Base-by-base conservation (phyloP, 345 rosid species). In the Populus simonii region DNA sequence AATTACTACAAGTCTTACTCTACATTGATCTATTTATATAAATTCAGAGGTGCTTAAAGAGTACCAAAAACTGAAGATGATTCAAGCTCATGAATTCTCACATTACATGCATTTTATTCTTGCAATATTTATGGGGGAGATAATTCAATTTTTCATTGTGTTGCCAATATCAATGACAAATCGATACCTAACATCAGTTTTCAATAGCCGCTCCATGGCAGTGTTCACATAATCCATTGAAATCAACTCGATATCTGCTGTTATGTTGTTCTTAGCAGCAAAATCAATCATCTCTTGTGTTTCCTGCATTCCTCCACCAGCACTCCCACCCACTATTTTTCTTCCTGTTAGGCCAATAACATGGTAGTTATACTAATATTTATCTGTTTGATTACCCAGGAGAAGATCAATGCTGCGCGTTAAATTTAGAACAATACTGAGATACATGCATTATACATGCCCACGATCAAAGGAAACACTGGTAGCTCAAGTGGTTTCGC, bases 231-330 rank as follows among this genome's bases (percentile, higher is more conserved):
- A 76, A 18, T 68, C 79, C 20, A 76, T 25, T 0, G 55, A 16
- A 23, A 69, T 41, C 8, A 69, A 8, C 55, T 69, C 53, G 13
- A 73, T 61, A 5, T 38, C 55, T 22, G 76, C 47, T 10, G 18
- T 61, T 0, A 73, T 61, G 57, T 15, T 73, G 68, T 61, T 66
- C 23, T 61, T 39, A 0, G 51, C 53, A 29, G 51, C 66, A 38
- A 73, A 73, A 36, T 73, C 68, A 36, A 61, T 12, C 76, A 73
- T 73, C 20, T 73, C 68, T 8, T 61, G 68, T 33, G 76, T 73
- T 41, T 73, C 76, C 53, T 73, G 39, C 57, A 73, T 73, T 9
- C 76, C 55, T 35, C 68, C 57, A 1, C 25, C 25, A 35, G 35
- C 7, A 23, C 76, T 73, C 0, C 68, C 76, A 4, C 53, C n/a